Evolutionary conservation across 1,284 basidiomycete species (phyloP).

Genomic region (Abortiporus biennis): DNA sequence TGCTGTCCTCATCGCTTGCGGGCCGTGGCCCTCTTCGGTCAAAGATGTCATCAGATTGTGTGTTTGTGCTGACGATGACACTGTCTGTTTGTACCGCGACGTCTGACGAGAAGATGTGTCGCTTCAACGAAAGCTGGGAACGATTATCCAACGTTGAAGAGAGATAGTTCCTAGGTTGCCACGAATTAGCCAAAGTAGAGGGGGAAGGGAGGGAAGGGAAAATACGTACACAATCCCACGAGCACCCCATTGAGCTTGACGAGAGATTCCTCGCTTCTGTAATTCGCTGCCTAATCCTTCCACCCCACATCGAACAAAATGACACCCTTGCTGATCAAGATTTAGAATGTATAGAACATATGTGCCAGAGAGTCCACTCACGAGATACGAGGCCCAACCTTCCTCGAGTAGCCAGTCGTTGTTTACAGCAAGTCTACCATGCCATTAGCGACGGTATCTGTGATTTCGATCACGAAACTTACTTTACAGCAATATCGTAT

Average conservation of each 20-base stretch:
- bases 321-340: conserved; percentile 52
- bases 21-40: conserved; percentile 26
- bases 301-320: conserved; percentile 62
- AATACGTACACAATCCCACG: conserved; percentile 57
- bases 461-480: conserved; percentile 13
- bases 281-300: conserved; percentile 59
- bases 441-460: not conserved
- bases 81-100: conserved; percentile 59
- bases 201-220: not conserved
- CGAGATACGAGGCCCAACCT: conserved; percentile 60
- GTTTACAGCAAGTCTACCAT: conserved; percentile 46
- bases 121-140: conserved; percentile 41
- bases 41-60: conserved; percentile 24
- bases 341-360: conserved; percentile 8
- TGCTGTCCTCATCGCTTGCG: conserved; percentile 41
- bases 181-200: conserved; percentile 5
- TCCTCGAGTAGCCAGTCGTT: conserved; percentile 68
- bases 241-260: conserved; percentile 67
- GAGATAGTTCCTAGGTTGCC: conserved; percentile 40
- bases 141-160: conserved; percentile 38
- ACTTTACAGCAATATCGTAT: conserved; percentile 65
- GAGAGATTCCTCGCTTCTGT: conserved; percentile 55
- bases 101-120: conserved; percentile 50
- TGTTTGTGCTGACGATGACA: conserved; percentile 29
- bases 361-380: conserved; percentile 22